Evolutionary conservation across 176 grass and related monocot genomes (phyloP).

Genomic region (Elaeis guineensis): DNA sequence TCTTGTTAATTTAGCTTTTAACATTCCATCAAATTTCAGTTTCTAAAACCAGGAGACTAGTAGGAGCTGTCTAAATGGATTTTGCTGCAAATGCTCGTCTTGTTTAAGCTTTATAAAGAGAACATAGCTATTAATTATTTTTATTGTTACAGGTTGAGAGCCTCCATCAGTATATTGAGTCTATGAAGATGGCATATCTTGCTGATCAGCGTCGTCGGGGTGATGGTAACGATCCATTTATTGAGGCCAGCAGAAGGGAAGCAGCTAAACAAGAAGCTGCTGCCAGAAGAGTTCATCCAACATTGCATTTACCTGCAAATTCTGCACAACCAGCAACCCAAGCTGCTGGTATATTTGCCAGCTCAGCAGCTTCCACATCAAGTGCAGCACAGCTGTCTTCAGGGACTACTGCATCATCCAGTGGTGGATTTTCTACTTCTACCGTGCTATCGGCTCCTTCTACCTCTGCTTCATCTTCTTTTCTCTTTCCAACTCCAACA

Average conservation of each 20-base stretch:
- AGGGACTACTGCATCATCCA: slow-evolving; percentile 29
- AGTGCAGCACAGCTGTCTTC: slow-evolving; percentile 37
- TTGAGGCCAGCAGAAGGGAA: slow-evolving; percentile 61
- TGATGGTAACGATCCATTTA: slow-evolving; percentile 63
- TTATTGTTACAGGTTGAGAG: slow-evolving; percentile 58
- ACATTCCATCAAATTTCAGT: too few relatives aligned
- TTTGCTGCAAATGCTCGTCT: too few relatives aligned
- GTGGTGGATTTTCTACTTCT: slow-evolving; percentile 40
- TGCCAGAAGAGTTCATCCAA: slow-evolving; percentile 52
- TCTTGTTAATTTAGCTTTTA: too few relatives aligned
- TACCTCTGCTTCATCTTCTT: slow-evolving; percentile 31
- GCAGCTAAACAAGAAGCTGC: slow-evolving; percentile 44
- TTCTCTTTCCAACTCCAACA: slow-evolving; percentile 67
- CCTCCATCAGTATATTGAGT: slow-evolving; percentile 67
- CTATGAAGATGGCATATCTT: slow-evolving; percentile 45
- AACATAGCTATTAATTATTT: slow-evolving; percentile 10
- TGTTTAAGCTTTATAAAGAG: too few relatives aligned
- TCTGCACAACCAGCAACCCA: slow-evolving; percentile 33
- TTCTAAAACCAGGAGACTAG: too few relatives aligned
- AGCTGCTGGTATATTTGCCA: not conserved
- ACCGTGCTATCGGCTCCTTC: slow-evolving; percentile 45
- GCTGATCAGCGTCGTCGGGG: slow-evolving; percentile 28
- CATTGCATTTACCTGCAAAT: slow-evolving; percentile 55
- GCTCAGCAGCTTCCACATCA: slow-evolving; percentile 11
- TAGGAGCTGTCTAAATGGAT: too few relatives aligned